Percentiles rank a stretch among this genome's conserved stretches.
These are phyloP conservation scores for Coniochaeta prunicola DNA, from an alignment of 2,329 filamentous ascomycete species.

Conservation along the genomic window DNA sequence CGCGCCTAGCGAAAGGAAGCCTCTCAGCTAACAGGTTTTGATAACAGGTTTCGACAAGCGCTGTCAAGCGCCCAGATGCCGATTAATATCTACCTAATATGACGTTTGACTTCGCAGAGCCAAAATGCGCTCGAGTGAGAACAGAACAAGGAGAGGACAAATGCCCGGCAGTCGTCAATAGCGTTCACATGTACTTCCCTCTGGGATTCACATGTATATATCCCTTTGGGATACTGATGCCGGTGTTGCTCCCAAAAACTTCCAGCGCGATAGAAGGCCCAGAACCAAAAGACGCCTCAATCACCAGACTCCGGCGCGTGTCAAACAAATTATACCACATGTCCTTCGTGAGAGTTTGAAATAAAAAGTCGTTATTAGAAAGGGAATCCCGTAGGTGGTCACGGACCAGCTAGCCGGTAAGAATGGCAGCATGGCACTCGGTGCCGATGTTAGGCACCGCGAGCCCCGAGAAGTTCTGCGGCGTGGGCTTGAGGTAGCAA, in stretches of 20 bases:
- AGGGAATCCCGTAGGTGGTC: background rate
- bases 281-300: background rate
- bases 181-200: background rate
- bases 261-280: background rate
- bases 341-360: background rate
- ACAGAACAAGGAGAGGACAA: background rate
- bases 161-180: background rate
- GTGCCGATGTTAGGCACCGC: slow-evolving; percentile 23
- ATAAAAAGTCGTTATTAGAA: background rate
- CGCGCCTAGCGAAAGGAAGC: background rate
- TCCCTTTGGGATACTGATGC: background rate
- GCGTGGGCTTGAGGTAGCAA: slow-evolving; percentile 35
- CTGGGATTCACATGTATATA: too few relatives aligned
- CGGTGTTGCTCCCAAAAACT: background rate
- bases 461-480: slow-evolving; percentile 22
- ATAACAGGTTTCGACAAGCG: background rate
- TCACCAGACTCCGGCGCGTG: background rate
- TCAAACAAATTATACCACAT: background rate
- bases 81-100: background rate
- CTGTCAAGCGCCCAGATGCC: background rate
- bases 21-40: background rate
- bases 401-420: slow-evolving; percentile 1
- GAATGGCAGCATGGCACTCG: slow-evolving; percentile 27
- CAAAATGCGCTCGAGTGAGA: background rate
- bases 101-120: background rate